These are phyloP conservation scores for Aegle marmelos DNA, from an alignment of 345 rosid genomes.

Conservation along the genomic window DNA sequence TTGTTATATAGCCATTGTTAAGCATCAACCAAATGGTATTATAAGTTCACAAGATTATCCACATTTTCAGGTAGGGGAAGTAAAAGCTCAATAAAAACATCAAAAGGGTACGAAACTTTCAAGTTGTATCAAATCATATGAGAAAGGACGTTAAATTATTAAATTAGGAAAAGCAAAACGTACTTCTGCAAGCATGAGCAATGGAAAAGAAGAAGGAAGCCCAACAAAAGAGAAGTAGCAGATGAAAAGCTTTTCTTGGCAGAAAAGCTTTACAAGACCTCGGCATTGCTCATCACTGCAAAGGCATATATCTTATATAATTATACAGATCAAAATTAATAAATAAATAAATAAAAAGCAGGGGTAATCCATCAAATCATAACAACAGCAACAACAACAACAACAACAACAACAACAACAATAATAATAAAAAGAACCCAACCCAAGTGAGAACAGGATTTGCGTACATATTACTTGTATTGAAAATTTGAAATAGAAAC, in stretches of 20 bases:
- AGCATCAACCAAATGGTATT: background rate
- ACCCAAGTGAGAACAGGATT: background rate
- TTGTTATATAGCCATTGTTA: background rate
- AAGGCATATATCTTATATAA: background rate
- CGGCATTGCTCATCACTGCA: constrained; percentile 38
- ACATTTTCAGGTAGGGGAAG: background rate
- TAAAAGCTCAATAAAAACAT: background rate
- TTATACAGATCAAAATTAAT: background rate
- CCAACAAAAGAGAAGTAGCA: constrained; percentile 23
- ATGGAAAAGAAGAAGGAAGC: constrained; percentile 13
- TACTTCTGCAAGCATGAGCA: constrained; percentile 12
- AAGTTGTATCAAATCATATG: background rate
- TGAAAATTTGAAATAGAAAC: background rate
- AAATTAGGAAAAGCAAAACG: background rate
- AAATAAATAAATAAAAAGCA: background rate
- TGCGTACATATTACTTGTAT: background rate
- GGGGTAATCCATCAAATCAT: background rate
- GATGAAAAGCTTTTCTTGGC: constrained; percentile 28
- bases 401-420: no score
- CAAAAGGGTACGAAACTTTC: background rate
- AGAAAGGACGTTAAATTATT: background rate
- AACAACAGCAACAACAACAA: no score
- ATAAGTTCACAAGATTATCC: background rate
- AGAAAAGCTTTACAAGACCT: constrained; percentile 40
- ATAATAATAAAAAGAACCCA: background rate